Base-by-base conservation (phyloP, 805 yeast genomes). In the Candida piceae region DNA sequence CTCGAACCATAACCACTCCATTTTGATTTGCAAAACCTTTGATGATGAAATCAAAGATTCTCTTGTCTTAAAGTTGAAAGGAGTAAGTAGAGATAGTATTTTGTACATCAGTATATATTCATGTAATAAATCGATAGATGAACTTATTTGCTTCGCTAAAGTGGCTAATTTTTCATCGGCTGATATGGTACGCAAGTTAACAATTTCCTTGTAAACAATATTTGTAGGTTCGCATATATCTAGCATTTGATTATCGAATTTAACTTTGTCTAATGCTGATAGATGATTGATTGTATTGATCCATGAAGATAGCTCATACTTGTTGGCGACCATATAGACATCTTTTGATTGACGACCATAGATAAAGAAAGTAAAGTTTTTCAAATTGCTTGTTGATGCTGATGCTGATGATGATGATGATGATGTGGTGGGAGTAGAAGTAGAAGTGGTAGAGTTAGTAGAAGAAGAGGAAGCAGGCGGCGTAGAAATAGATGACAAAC, bases 1-100 rank as follows among this genome's bases (percentile, higher is more conserved):
- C 40, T 80, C 83, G 39, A 70, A 70, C 67, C 78, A 69, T 25
- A 72, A 55, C 76, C 78, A 73, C 41, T 77, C 80, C 31, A 79
- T 53, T 42, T 72, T 69, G 18, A 74, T 66, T n/a, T 70, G 65
- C 41, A 76, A 53, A 40, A 69, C 61, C 30, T 70, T 69, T 16
- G 72, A 67, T 3, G 76, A 65, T 19, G 60, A 55, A 10, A 64
- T 53, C 16, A 81, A 43, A 5, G 59, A 51, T 16, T 76, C 83
- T 33, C 72, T 63, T 1, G 85, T 76, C 36, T 69, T 72, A 3
- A 62, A 57, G 22, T 66, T 66, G 20, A 82, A 60, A 2, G 89
- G 89, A 11, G 80, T 69, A 28, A 77, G 58, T 16, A 69, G 55
- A 13, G 62, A 52, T 27, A 76, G 57, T 28, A 71, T 70, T 49